phyloP scores from a whole-genome alignment of 2,329 filamentous ascomycete species.

The Fusarium sp. region DNA sequence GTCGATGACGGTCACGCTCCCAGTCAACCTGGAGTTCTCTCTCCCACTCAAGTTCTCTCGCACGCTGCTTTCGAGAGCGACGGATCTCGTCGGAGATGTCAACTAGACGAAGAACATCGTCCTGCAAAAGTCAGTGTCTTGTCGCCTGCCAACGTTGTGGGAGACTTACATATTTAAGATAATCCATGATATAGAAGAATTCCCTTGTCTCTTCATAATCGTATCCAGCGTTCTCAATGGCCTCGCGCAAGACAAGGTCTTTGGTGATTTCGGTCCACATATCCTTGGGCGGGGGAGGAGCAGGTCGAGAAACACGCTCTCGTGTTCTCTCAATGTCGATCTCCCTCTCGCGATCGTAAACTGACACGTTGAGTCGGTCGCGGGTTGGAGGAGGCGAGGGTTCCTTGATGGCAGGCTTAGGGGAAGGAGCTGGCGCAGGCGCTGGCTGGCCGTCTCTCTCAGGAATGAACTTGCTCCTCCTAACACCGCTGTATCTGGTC shows the following conservation, averaged over 20 bases:
- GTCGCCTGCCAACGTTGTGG: not conserved
- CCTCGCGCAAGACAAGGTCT: constrained; percentile 86
- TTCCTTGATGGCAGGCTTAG: constrained; percentile 40
- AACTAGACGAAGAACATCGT: constrained; percentile 86
- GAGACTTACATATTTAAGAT: constrained; percentile 81
- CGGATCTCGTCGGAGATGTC: constrained; percentile 86
- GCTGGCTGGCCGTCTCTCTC: constrained; percentile 66
- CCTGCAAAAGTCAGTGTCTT: constrained; percentile 61
- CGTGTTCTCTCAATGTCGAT: constrained; percentile 67
- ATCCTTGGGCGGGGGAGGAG: constrained; percentile 62
- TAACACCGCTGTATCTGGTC: constrained; percentile 81
- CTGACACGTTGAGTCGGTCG: constrained; percentile 59
- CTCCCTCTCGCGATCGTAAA: constrained; percentile 59
- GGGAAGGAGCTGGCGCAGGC: constrained; percentile 36
- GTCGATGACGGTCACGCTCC: constrained; percentile 56
- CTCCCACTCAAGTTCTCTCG: constrained; percentile 68
- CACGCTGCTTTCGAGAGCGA: constrained; percentile 64
- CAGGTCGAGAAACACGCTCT: constrained; percentile 60
- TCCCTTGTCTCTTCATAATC: constrained; percentile 89
- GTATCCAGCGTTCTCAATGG: constrained; percentile 85
- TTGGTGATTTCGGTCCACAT: constrained; percentile 99
- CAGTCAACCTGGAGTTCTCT: constrained; percentile 65
- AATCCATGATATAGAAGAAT: constrained; percentile 94
- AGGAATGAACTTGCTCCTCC: constrained; percentile 77
- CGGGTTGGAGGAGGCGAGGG: constrained; percentile 47